Percentiles rank a stretch among this genome's conserved stretches.
phyloP scores from a whole-genome alignment of 2,329 filamentous ascomycete species.

The Trichoderma simmonsii region DNA sequence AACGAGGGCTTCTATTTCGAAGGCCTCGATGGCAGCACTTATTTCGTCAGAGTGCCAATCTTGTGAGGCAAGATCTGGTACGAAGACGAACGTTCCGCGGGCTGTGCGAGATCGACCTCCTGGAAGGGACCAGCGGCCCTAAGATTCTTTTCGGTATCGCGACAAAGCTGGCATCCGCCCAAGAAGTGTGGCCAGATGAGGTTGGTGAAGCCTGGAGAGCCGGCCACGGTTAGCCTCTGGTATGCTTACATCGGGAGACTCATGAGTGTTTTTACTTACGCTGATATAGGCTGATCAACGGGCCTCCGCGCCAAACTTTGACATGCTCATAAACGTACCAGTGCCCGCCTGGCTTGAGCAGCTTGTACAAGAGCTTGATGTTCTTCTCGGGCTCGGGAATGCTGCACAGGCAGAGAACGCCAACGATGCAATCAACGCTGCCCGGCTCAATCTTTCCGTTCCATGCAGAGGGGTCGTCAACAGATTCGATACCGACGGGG shows the following conservation, averaged over 20 bases:
- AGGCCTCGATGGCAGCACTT: not conserved
- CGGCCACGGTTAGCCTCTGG: not conserved
- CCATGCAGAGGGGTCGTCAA: conserved; percentile 42
- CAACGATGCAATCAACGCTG: conserved; percentile 58
- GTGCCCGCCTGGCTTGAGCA: conserved; percentile 58
- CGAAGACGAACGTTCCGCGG: conserved; percentile 38
- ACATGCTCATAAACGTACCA: conserved; percentile 66
- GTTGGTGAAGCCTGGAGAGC: conserved; percentile 44
- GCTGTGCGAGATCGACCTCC: conserved; percentile 45
- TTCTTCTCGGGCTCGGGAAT: conserved; percentile 59
- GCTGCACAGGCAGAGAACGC: conserved; percentile 60
- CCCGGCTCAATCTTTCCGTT: conserved; percentile 47
- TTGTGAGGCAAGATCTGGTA: conserved; percentile 47
- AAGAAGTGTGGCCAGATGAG: conserved; percentile 51
- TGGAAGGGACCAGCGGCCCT: conserved; percentile 50
- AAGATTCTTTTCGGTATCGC: conserved; percentile 47
- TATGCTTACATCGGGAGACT: not conserved
- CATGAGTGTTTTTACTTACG: conserved; percentile 37
- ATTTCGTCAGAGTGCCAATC: conserved; percentile 53
- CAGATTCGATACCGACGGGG: conserved; percentile 59
- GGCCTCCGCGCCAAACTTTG: conserved; percentile 36
- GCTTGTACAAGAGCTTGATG: conserved; percentile 52
- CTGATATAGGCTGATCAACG: conserved; percentile 47
- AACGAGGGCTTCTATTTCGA: not conserved
- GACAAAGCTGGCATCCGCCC: conserved; percentile 51